A percentile compares a stretch with the other conserved stretches of the same genome.
Conservation (phyloP, 2,329 filamentous ascomycete species). For the Ascochyta viciae-villosae region DNA sequence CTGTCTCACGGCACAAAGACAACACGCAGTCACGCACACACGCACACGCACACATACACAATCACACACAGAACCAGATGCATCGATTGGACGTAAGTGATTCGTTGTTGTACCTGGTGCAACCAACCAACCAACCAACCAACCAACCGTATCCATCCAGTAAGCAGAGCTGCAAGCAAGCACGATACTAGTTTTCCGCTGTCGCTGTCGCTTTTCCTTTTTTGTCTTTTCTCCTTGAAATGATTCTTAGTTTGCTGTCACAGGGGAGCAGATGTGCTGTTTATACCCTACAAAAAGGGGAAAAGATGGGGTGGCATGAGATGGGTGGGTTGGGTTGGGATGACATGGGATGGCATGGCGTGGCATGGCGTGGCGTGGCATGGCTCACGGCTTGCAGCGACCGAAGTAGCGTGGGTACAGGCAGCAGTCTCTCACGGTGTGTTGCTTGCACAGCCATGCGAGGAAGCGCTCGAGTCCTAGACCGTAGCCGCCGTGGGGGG, state of each 20-base stretch:
- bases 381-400: conserved; percentile 73
- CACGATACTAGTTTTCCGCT: no score
- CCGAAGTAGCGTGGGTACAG: conserved; percentile 84
- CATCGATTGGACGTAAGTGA: conserved; percentile 20
- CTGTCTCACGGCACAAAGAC: neutral
- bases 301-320: neutral
- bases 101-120: conserved; percentile 22
- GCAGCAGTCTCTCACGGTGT: conserved; percentile 72
- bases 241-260: neutral
- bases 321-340: neutral
- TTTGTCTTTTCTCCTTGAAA: neutral
- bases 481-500: conserved; percentile 91
- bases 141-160: no score
- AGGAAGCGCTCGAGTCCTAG: conserved; percentile 86
- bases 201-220: neutral
- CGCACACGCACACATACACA: neutral
- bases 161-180: no score
- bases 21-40: neutral
- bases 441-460: conserved; percentile 71
- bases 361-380: no score
- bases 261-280: neutral
- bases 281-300: neutral
- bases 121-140: neutral
- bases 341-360: no score
- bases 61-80: neutral